Evolutionary conservation across 176 grass and related monocot genomes (phyloP), one percentile per base, ranked within the genome.

Genomic region (Musa troglodytarum): DNA sequence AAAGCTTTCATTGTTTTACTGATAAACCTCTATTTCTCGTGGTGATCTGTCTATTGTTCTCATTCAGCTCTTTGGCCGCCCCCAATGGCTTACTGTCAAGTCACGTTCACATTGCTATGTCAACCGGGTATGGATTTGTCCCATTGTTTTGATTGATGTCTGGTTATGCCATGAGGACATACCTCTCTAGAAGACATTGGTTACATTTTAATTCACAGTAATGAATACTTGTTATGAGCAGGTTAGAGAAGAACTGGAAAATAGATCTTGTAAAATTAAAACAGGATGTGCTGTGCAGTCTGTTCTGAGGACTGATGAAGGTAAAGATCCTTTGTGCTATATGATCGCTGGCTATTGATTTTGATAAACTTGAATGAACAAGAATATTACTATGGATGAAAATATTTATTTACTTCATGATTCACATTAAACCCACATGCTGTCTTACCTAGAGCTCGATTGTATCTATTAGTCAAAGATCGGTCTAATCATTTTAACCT

Each of bases 51-150:
- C 8, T 49, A 9, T 57, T 58, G 56, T 4, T 10, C 22, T 15
- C 52, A 73, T 73, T 69, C 69, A 97, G 94, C 79, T 97, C 17
- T 97, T 97, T 25, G 94, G 94, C 10, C 94, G 90, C 0, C 94
- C 94, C 0, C 94, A 97, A 10, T 91, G 88, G 94, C 86, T 97
- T 73, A 97, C 94, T 6, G 88, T 97, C 57, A 97, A 91, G 64
- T 71, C 76, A 15, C 90, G 94, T 11, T 93, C 94, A 0, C 90
- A 93, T 68, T 76, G 77, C 24, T 97, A 97, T 72, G 79, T 97
- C 20, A 85, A 82, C 28, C 93, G 87, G 90, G 94, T 92, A 69
- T 76, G 14, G 13, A 17, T 21, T 73, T 73, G 50, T 73, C 50
- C 20, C 34, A 6, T 43, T 43, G 19, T 21, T 54, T 26, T 73